Percentiles rank a stretch among this genome's conserved stretches.
These are phyloP conservation scores for Phytophthora europaea DNA, from an alignment of 352 stramenopile genomes.

Conservation along the genomic window DNA sequence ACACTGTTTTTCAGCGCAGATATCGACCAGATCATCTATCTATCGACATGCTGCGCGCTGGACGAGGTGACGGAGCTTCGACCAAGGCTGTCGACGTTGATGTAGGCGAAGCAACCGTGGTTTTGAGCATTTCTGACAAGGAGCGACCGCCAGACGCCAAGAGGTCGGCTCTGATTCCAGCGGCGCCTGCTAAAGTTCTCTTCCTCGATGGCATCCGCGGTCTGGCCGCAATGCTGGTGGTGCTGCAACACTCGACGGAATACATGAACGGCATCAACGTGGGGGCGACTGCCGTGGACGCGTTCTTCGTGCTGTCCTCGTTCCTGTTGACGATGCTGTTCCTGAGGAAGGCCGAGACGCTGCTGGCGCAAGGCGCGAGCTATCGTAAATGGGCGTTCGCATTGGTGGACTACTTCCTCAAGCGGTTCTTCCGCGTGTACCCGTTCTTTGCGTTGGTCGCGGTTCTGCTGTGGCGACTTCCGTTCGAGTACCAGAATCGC, in stretches of 20 bases:
- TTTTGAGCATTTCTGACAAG: background rate
- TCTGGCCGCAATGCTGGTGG: slow-evolving; percentile 24
- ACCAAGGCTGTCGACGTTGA: background rate
- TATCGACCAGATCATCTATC: background rate
- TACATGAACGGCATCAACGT: slow-evolving; percentile 26
- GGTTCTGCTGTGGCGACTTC: slow-evolving; percentile 29
- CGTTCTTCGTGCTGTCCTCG: slow-evolving; percentile 37
- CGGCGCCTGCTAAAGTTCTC: slow-evolving; percentile 9
- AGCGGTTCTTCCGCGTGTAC: slow-evolving; percentile 61
- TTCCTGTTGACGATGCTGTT: slow-evolving; percentile 38
- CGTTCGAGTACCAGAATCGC: slow-evolving; percentile 19
- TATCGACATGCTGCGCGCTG: slow-evolving; percentile 5
- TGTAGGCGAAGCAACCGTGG: background rate
- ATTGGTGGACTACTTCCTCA: slow-evolving; percentile 47
- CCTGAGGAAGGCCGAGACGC: slow-evolving; percentile 24
- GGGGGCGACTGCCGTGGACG: slow-evolving; percentile 25
- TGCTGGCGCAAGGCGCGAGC: slow-evolving; percentile 20
- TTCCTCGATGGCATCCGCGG: slow-evolving; percentile 26
- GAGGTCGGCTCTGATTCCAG: background rate
- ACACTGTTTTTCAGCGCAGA: background rate
- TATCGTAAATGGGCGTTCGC: slow-evolving; percentile 21
- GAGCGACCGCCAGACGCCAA: slow-evolving; percentile 2
- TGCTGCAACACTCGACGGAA: slow-evolving; percentile 24
- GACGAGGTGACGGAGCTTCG: slow-evolving; percentile 7
- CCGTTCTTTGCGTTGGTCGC: slow-evolving; percentile 48